Evolutionary conservation across 768 basidiomycete species (phyloP).

Genomic region (Dioszegia aurantiaca): DNA sequence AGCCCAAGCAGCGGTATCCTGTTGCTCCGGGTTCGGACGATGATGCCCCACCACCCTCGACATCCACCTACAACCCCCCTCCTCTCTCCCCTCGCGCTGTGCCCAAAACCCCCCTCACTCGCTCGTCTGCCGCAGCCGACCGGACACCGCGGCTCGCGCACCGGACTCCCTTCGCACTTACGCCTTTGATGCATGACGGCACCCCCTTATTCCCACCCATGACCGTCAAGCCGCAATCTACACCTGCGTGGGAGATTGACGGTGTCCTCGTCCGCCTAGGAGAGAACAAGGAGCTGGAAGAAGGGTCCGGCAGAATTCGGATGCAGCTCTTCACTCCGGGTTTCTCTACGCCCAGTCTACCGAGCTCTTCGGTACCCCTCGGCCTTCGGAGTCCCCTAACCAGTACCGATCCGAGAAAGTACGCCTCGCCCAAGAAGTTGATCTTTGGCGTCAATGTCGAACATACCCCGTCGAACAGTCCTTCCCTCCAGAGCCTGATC

Average conservation of each 20-base stretch:
- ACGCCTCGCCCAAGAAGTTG: constrained; percentile 1
- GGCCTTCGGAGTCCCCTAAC: constrained; percentile 9
- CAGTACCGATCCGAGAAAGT: constrained; percentile 12
- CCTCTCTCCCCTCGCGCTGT: constrained; percentile 14
- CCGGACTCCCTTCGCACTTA: constrained; percentile 9
- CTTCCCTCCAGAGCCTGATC: neutral
- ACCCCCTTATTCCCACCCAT: constrained; percentile 6
- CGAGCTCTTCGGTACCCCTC: constrained; percentile 4
- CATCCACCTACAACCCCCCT: constrained; percentile 1
- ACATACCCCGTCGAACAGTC: neutral
- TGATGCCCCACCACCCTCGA: constrained; percentile 21
- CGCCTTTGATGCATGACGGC: constrained; percentile 1
- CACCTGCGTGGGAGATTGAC: constrained; percentile 19
- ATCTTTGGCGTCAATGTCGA: too few relatives aligned
- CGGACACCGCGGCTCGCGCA: constrained; percentile 5
- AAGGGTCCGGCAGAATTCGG: neutral
- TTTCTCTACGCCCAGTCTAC: neutral
- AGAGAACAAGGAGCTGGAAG: neutral
- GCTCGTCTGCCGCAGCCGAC: constrained; percentile 28
- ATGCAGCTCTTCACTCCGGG: constrained; percentile 5
- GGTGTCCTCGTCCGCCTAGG: constrained; percentile 10
- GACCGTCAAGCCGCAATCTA: constrained; percentile 7
- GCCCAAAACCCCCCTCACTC: constrained; percentile 44
- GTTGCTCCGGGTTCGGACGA: constrained; percentile 11
- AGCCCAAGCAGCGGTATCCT: constrained; percentile 22